Base-by-base conservation (phyloP, 495 filamentous ascomycete genomes). In the Xylaria intraflava region DNA sequence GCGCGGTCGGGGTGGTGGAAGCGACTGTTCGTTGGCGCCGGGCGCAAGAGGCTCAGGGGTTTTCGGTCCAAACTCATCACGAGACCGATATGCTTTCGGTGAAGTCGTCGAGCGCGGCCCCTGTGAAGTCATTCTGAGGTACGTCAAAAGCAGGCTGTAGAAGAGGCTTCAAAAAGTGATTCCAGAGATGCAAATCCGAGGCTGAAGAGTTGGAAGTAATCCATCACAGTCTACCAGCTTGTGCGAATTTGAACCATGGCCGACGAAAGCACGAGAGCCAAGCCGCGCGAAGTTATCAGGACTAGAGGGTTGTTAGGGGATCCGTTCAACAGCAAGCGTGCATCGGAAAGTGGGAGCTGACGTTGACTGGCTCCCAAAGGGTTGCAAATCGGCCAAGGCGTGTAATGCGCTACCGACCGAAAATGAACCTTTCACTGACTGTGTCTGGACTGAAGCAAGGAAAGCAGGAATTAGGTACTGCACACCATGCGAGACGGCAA, bases 41-140 rank as follows among this genome's bases (percentile, higher is more conserved):
- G 61, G 51, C 45, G 57, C 46, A 35, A 61, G 60, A 35, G 74
- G 74, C 41, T 77, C 74, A 12, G 74, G 75, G 16, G 75, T 78
- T 53, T 61, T 74, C 26, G 72, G 73, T 23, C 56, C 66, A 29
- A 65, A 36, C 20, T 60, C 58, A 52, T 51, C 61, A 39, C 66
- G 59, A 49, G 59, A 70, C 61, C 65, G 60, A 53, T 72, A 76
- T 54, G 61, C 65, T 47, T 71, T 62, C 49, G 72, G 69, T 24
- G 72, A 66, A 55, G 67, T 71, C 40, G 68, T 64, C 23, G 68
- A 61, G 12, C 65, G 70, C 58, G 69, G 69, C 68, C 71, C 69
- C 59, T 71, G 65, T 50, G 51, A 50, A 30, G 70, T 58, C 73
- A 75, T 75, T 41, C 7, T 49, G 45, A 43, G 27, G 22, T 33